Base-by-base conservation (phyloP, 2,329 filamentous ascomycete genomes). In the Venturia nashicola region DNA sequence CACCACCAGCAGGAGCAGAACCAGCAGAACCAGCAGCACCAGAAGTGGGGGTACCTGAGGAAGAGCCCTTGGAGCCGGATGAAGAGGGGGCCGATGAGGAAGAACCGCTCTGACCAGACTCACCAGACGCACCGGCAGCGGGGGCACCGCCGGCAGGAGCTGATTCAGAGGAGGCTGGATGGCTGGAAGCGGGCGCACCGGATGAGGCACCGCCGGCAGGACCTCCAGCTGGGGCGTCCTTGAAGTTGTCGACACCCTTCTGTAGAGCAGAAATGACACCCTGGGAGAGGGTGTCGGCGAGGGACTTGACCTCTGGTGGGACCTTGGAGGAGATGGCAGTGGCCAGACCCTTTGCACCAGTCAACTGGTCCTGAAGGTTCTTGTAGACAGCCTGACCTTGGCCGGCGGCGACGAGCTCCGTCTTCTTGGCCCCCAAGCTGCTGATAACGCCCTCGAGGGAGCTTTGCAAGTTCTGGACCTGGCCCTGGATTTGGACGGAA, bases 211-310 rank as follows among this genome's bases (percentile, higher is more conserved):
- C 4, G 27, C 27, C 27, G 2, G 27, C 27, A 27, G 27, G 4
- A 27, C 27, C 60, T 18, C 63, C 60, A 36, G 5, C 27, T 57
- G 27, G 27, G 3, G 59, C 61, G 51, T 44, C 61, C 64, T 62
- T 44, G 57, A 65, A 73, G 61, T 66, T 69, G 60, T 70, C 67
- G 46, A 73, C 61, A 65, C 72, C 72, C 64, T 68, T 68, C 68
- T 74, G 69, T 66, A 74, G 72, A 59, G 70, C 71, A 34, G 65
- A 65, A 66, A 69, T 69, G 66, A 74, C 71, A 62, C 71, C 72
- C 32, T 68, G 59, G 42, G 71, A 65, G 63, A 74, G 71, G 8
- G 67, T 18, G 20, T 60, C 34, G 55, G 72, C 72, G 59, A 73
- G 65, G 18, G 65, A 62, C 12, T 65, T 20, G 11, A 73, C 67